Evolutionary conservation across 2,329 filamentous ascomycete genomes (phyloP).

Genomic region (Aspergillus ustus): DNA sequence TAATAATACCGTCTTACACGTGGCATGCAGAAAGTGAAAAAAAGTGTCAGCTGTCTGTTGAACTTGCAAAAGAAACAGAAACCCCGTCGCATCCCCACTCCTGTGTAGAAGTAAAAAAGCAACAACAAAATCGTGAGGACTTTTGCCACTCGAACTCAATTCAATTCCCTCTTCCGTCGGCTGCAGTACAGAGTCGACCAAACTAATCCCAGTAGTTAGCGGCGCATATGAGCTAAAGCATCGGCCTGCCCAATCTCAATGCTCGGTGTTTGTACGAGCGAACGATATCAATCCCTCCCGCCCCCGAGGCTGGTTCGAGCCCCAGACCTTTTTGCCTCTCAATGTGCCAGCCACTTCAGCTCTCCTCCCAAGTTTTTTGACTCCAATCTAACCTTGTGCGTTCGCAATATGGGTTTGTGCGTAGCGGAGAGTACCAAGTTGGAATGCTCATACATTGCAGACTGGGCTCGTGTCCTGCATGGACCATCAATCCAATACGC

Average conservation of each 20-base stretch:
- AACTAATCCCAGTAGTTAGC: not conserved
- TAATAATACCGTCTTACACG: conserved; percentile 6
- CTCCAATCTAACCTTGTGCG: not conserved
- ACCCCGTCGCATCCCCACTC: not conserved
- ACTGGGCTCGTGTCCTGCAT: not conserved
- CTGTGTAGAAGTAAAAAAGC: not conserved
- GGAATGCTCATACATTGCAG: not conserved
- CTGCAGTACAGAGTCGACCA: not conserved
- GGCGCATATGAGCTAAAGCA: not conserved
- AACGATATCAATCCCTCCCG: too few relatives aligned
- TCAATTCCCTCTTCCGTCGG: not conserved
- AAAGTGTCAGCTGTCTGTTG: not conserved
- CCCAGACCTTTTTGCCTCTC: not conserved
- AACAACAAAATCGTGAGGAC: not conserved
- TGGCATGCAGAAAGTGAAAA: conserved; percentile 14
- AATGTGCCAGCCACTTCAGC: not conserved
- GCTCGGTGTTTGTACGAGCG: not conserved
- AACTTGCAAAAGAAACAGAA: not conserved
- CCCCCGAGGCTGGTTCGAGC: too few relatives aligned
- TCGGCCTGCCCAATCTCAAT: not conserved
- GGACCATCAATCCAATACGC: not conserved
- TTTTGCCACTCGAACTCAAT: conserved; percentile 4
- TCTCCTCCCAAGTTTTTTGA: not conserved
- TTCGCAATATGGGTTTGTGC: not conserved
- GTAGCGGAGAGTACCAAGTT: not conserved